phyloP scores from a whole-genome alignment of 495 filamentous ascomycete species.

The Lepidopterella palustris region DNA sequence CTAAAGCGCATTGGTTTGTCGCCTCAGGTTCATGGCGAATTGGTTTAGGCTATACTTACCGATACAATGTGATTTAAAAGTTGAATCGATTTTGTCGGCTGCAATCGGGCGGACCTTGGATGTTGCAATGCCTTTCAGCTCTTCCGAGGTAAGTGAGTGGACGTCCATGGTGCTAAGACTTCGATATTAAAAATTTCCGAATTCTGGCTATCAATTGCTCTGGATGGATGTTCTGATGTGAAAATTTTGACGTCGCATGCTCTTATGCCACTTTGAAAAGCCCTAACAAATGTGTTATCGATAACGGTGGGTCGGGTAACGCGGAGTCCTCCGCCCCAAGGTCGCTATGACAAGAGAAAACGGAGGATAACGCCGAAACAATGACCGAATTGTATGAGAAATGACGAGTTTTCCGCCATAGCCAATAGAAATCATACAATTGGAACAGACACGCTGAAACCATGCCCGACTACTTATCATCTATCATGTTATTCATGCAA shows the following conservation, averaged over 20 bases:
- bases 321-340: too few relatives aligned
- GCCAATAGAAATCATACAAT: neutral
- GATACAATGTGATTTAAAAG: constrained; percentile 62
- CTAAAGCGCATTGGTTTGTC: constrained; percentile 38
- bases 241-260: neutral
- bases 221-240: neutral
- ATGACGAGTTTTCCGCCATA: neutral
- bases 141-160: constrained; percentile 22
- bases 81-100: constrained; percentile 55
- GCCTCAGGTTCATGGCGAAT: neutral
- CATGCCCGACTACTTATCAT: neutral
- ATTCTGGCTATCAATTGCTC: neutral
- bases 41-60: constrained; percentile 40
- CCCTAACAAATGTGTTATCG: too few relatives aligned
- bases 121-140: constrained; percentile 20
- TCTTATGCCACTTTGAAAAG: neutral
- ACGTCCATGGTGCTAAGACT: constrained; percentile 29
- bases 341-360: too few relatives aligned
- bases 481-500: neutral
- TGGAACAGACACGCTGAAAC: constrained; percentile 3
- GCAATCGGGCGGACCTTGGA: constrained; percentile 19
- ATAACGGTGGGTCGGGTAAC: too few relatives aligned
- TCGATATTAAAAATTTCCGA: neutral
- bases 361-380: too few relatives aligned
- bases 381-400: neutral